These are phyloP conservation scores for Mallotus japonicus DNA, from an alignment of 441 rosid species.

Conservation along the genomic window DNA sequence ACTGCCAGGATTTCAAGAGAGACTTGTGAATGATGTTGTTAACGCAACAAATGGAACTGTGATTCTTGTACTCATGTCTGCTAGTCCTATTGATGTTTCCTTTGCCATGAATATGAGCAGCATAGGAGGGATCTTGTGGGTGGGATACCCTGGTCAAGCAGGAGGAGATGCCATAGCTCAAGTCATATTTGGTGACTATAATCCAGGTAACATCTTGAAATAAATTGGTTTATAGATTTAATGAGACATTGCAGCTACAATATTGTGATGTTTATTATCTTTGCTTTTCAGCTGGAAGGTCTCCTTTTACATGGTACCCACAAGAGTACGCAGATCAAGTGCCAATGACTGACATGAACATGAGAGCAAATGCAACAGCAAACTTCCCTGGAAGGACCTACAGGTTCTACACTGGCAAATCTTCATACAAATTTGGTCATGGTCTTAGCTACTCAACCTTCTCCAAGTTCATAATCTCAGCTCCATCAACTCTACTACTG, in stretches of 20 bases:
- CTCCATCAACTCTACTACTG: conserved; percentile 32
- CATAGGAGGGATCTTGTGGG: conserved; percentile 45
- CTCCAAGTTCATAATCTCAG: conserved; percentile 35
- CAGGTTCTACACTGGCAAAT: conserved; percentile 36
- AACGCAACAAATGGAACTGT: conserved; percentile 32
- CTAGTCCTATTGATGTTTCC: conserved; percentile 43
- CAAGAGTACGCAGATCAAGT: conserved; percentile 37
- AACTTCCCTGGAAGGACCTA: conserved; percentile 50
- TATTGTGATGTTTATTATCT: no score
- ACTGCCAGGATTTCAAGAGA: conserved; percentile 42
- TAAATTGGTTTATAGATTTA: no score
- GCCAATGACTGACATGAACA: conserved; percentile 54
- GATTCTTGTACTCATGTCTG: conserved; percentile 41
- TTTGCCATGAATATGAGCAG: conserved; percentile 30
- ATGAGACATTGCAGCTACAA: no score
- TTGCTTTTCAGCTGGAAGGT: conserved; percentile 42
- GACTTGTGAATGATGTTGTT: conserved; percentile 31
- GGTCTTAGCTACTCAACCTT: conserved; percentile 51
- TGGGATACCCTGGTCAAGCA: conserved; percentile 49
- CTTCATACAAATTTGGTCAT: conserved; percentile 40
- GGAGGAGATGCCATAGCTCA: conserved; percentile 50
- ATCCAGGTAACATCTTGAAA: conserved; percentile 29
- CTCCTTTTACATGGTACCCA: conserved; percentile 53
- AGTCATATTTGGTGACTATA: conserved; percentile 44
- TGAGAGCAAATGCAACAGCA: conserved; percentile 37